Base-by-base conservation (phyloP, 768 basidiomycete genomes). In the Serendipita sp. region DNA sequence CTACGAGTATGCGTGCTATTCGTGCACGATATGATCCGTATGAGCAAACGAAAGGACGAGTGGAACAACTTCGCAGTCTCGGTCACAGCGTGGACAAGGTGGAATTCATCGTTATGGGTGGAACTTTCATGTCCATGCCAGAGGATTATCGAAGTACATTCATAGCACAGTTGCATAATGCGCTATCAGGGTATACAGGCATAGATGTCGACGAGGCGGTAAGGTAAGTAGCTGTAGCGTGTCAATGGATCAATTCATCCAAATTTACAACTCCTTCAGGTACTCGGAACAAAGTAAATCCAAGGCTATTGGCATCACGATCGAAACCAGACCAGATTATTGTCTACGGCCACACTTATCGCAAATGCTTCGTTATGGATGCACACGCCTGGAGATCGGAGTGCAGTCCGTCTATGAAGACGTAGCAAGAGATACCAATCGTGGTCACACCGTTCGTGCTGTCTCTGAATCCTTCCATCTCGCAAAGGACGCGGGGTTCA, bases 321-420 rank as follows among this genome's bases (percentile, higher is more conserved):
- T 99, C 66, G 96, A 99, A 76, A 99, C 96, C 10, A 80, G 96
- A 41, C 96, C 96, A 28, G 96, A 99, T 73, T 99, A 99, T 74
- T 99, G 96, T 71, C 80, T 99, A 45, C 87, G 90, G 54, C 96
- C 96, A 1, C 96, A 99, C 78, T 79, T 99, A 48, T 91, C 89
- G 91, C 93, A 98, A 74, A 98, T 99, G 96, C 86, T 99, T 64
- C 86, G 96, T 8, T 99, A 99, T 71, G 96, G 96, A 38, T 99
- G 96, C 75, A 99, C 96, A 0, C 88, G 96, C 15, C 83, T 99
- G 16, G 96, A 99, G 75, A 95, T 99, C 58, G 96, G 96, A 41
- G 96, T 99, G 0, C 96, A 99, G 74, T 96, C 92, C 34, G 95
- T 98, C 2, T 99, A 98, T 75, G 95, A 99, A 78, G 96, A 99